Base-by-base conservation (phyloP, 208 protist species). In the Trypanosoma scelopori region DNA sequence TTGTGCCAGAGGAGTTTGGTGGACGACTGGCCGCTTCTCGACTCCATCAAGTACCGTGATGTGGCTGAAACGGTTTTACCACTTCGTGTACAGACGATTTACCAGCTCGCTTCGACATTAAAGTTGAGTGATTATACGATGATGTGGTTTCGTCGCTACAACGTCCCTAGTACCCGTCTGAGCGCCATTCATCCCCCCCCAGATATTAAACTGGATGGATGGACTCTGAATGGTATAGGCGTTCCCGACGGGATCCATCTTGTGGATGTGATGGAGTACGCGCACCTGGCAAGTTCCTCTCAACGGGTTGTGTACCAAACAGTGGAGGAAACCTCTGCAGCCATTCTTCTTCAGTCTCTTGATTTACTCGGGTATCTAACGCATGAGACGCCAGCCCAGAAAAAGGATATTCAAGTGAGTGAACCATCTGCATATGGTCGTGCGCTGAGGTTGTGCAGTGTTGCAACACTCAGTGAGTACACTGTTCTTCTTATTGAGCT, bases 291-390 rank as follows among this genome's bases (percentile, higher is more conserved):
- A 5, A 78, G 63, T 32, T 62, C 69, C 7, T 27, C 37, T 20
- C 49, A 63, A 16, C 20, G 53, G 61, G 47, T 59, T 65, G 39
- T 78, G 65, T 78, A 74, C 67, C 50, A 35, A 61, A 79, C 42
- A 55, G 82, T 63, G 41, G 55, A 45, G 65, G 76, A 77, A 42
- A 92, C 89, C 16, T 58, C 85, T 15, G 76, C 84, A 16, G 83
- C 63, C 32, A 70, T 87, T 55, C 83, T 92, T 52, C 74, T 97
- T 48, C 79, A 84, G 58, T 84, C 80, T n/a, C 78, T 97, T 39
- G 92, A 97, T 64, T 78, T 94, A 35, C 81, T 97, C 48, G 92
- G 92, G 51, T 97, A 97, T 72, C 88, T 97, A 64, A 91, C 89
- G 1, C 92, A 97, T 76, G 73, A 74, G 23, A 58, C 55, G 37